Conservation (phyloP, 208 protist genomes). For the Trypanosoma rangeli region DNA sequence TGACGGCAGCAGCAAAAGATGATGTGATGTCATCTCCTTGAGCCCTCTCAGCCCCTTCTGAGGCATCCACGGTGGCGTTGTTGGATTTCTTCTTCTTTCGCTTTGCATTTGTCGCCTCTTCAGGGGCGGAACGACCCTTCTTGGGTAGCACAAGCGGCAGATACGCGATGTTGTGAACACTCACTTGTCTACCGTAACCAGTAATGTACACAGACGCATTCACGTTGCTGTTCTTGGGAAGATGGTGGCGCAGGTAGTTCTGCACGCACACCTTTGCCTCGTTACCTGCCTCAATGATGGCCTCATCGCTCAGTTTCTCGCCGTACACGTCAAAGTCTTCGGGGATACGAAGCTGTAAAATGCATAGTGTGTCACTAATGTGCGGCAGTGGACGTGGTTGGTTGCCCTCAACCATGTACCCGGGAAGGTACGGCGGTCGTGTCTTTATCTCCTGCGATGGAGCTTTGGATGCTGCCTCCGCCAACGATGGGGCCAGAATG, state of each 20-base stretch:
- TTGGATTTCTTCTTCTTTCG: conserved; percentile 16
- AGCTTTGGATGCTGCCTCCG: background rate
- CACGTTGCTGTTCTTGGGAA: conserved; percentile 26
- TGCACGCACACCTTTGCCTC: conserved; percentile 51
- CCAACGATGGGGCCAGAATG: conserved; percentile 25
- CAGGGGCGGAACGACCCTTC: background rate
- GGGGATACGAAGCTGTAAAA: conserved; percentile 54
- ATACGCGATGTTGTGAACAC: conserved; percentile 71
- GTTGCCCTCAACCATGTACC: conserved; percentile 64
- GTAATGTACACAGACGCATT: conserved; percentile 50
- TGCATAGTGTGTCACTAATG: conserved; percentile 42
- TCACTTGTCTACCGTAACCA: conserved; percentile 45
- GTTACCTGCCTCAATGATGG: conserved; percentile 49
- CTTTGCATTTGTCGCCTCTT: background rate
- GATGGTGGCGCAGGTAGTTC: conserved; percentile 51
- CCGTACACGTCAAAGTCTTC: conserved; percentile 72
- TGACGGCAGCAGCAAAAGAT: background rate
- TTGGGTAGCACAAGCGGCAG: conserved; percentile 43
- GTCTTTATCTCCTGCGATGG: conserved; percentile 2
- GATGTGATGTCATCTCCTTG: background rate
- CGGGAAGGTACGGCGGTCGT: conserved; percentile 46
- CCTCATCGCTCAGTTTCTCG: conserved; percentile 27
- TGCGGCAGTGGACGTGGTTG: conserved; percentile 50
- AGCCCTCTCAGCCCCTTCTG: background rate
- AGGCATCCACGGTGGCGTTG: background rate